phyloP scores from a whole-genome alignment of 176 grass and related monocot species.

The Leersia perrieri region DNA sequence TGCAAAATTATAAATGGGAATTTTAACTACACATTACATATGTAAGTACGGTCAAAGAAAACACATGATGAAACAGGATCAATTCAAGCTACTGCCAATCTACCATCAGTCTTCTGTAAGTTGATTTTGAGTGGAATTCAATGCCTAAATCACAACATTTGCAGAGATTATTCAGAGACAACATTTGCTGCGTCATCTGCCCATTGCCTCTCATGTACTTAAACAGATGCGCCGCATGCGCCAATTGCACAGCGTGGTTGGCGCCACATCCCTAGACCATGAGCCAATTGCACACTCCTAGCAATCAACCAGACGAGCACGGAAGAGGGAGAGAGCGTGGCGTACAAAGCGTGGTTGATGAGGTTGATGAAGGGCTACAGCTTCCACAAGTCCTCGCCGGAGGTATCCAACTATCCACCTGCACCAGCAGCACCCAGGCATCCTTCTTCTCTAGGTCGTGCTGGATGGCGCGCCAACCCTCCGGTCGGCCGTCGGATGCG shows the following conservation, averaged over 20 bases:
- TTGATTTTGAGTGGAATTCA: too few relatives aligned
- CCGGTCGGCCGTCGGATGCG: too few relatives aligned
- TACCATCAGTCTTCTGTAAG: neutral
- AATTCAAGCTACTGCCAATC: neutral
- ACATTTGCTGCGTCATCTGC: too few relatives aligned
- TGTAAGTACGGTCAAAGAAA: neutral
- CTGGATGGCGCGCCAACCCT: too few relatives aligned
- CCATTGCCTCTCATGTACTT: neutral
- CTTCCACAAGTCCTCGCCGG: conserved; percentile 73
- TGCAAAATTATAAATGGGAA: neutral
- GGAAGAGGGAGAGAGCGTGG: neutral
- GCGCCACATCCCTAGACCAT: neutral
- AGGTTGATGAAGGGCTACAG: conserved; percentile 67
- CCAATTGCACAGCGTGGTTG: neutral
- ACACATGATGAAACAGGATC: neutral
- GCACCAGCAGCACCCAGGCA: conserved; percentile 51
- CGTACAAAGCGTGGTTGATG: conserved; percentile 68
- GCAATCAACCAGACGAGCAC: neutral
- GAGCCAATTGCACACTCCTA: neutral
- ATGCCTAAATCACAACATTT: neutral
- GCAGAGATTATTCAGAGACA: too few relatives aligned
- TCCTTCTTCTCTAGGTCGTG: conserved; percentile 79
- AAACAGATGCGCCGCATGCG: neutral
- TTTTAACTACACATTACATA: neutral
- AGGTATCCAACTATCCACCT: conserved; percentile 72